phyloP scores from a whole-genome alignment of 2,329 filamentous ascomycete species.

The Metarhizium robertsii region DNA sequence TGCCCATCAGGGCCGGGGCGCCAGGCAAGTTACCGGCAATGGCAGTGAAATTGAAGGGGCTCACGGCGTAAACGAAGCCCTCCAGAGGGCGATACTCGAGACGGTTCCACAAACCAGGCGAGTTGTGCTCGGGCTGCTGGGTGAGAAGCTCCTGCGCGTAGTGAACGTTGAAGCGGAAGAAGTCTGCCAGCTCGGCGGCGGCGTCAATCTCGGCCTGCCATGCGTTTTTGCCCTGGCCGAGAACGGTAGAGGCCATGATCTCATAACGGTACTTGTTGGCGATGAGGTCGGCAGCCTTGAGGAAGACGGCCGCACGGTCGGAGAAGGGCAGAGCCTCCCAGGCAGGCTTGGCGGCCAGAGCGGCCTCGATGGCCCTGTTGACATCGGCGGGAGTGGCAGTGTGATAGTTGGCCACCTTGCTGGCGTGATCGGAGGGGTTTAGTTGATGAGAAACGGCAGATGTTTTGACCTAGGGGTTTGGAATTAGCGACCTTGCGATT shows the following conservation, averaged over 20 bases:
- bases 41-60: constrained; percentile 95
- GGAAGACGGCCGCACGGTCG: constrained; percentile 85
- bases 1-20: constrained; percentile 80
- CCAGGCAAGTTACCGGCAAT: constrained; percentile 82
- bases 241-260: constrained; percentile 90
- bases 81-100: constrained; percentile 84
- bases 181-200: constrained; percentile 86
- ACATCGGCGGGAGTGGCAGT: constrained; percentile 72
- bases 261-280: constrained; percentile 91
- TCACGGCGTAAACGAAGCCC: constrained; percentile 90
- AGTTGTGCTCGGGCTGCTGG: constrained; percentile 77
- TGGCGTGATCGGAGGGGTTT: constrained; percentile 74
- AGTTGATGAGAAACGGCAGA: constrained; percentile 59
- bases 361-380: constrained; percentile 68
- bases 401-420: constrained; percentile 73
- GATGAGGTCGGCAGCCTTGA: constrained; percentile 91
- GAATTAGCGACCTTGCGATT: neutral
- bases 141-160: constrained; percentile 88
- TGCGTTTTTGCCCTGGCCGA: constrained; percentile 95
- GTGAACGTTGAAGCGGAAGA: constrained; percentile 88
- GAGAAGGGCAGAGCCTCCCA: constrained; percentile 86
- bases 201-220: constrained; percentile 99
- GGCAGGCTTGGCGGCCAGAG: constrained; percentile 72
- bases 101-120: constrained; percentile 82
- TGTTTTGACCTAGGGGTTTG: constrained; percentile 50